phyloP scores from a whole-genome alignment of 768 basidiomycete species.

The Leucosporidium yakuticum region DNA sequence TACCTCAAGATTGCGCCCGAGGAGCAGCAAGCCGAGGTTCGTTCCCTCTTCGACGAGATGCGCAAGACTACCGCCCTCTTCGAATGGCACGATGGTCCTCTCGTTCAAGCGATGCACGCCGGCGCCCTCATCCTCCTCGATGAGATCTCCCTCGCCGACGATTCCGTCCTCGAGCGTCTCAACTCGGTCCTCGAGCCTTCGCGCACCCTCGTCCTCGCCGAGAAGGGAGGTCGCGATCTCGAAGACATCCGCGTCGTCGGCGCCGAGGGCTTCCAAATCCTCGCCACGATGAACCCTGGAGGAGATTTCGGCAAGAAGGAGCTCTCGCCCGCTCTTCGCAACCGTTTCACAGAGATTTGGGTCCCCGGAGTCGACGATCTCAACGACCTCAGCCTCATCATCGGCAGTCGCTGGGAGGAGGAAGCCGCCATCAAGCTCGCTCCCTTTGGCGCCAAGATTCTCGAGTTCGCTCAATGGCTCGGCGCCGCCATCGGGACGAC shows the following conservation, averaged over 20 bases:
- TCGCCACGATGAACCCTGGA: conserved; percentile 99
- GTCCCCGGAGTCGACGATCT: conserved; percentile 75
- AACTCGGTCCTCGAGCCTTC: conserved; percentile 95
- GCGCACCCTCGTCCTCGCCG: conserved; percentile 82
- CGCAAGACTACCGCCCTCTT: conserved; percentile 67
- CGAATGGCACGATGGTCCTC: conserved; percentile 96
- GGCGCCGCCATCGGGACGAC: conserved; percentile 56
- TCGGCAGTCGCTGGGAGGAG: conserved; percentile 62
- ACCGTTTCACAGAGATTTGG: conserved; percentile 99
- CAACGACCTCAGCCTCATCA: conserved; percentile 68
- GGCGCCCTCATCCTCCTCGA: conserved; percentile 87
- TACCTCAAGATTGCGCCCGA: neutral
- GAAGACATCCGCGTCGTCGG: conserved; percentile 65
- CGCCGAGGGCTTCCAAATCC: conserved; percentile 66
- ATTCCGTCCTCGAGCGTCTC: conserved; percentile 91
- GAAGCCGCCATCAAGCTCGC: conserved; percentile 47
- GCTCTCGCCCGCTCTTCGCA: conserved; percentile 88
- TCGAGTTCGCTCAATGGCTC: conserved; percentile 81
- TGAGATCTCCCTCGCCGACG: conserved; percentile 95
- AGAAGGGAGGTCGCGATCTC: conserved; percentile 71
- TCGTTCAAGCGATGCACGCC: conserved; percentile 78
- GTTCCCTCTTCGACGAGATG: conserved; percentile 43
- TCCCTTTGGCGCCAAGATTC: conserved; percentile 55
- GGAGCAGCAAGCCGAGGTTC: conserved; percentile 11
- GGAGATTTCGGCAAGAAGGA: conserved; percentile 99